phyloP scores from a whole-genome alignment of 306 rosid species.

The Heteromeles arbutifolia region DNA sequence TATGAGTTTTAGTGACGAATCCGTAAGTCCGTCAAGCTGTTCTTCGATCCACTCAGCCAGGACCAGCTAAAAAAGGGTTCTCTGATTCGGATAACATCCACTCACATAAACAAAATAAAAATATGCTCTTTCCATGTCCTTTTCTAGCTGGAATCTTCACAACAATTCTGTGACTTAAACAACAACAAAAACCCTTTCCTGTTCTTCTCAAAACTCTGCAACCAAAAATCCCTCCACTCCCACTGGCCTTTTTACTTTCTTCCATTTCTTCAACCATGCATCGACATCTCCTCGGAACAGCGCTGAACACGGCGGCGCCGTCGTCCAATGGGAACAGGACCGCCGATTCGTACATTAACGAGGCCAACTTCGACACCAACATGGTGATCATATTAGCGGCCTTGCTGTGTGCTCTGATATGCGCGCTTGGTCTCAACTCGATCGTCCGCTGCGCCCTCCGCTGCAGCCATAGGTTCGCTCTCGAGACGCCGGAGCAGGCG shows the following conservation, averaged over 20 bases:
- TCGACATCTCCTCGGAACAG: slow-evolving; percentile 35
- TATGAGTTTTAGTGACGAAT: background rate
- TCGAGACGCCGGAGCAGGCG: slow-evolving; percentile 29
- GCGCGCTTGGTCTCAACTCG: slow-evolving; percentile 70
- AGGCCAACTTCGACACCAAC: slow-evolving; percentile 63
- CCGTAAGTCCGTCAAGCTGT: background rate
- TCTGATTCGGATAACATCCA: slow-evolving; percentile 36
- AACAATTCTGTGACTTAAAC: slow-evolving; percentile 18
- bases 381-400: slow-evolving; percentile 80
- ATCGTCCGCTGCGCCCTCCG: slow-evolving; percentile 55
- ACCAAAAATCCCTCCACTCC: background rate
- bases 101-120: slow-evolving; percentile 19
- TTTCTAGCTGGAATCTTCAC: slow-evolving; percentile 41
- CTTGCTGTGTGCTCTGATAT: slow-evolving; percentile 52
- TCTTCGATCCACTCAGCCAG: background rate
- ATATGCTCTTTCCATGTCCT: slow-evolving; percentile 33
- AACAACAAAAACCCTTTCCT: background rate
- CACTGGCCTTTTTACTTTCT: background rate
- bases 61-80: slow-evolving; percentile 30
- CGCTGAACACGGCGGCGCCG: slow-evolving; percentile 12
- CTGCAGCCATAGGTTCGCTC: slow-evolving; percentile 38
- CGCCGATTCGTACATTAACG: slow-evolving; percentile 23
- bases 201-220: background rate
- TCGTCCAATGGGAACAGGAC: slow-evolving; percentile 36
- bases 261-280: background rate